phyloP scores from a whole-genome alignment of 441 rosid genomes.

The Pelargonium fulgidum region DNA sequence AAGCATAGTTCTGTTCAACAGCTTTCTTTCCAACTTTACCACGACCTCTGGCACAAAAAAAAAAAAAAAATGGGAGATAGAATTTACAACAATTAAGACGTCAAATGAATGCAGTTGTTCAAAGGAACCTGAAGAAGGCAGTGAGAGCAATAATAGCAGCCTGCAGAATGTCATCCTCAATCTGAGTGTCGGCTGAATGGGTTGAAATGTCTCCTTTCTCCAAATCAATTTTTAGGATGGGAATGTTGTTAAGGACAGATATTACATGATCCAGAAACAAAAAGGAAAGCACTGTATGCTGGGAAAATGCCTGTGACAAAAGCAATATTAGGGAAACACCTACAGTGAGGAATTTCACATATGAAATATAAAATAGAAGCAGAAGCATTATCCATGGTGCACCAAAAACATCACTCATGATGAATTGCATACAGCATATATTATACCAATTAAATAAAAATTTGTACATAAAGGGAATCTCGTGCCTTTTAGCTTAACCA shows the following conservation, averaged over 20 bases:
- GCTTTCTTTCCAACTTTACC: slow-evolving; percentile 93
- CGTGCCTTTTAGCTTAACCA: not conserved
- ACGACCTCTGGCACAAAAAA: slow-evolving; percentile 64
- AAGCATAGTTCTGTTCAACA: slow-evolving; percentile 86
- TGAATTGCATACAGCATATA: slow-evolving; percentile 7
- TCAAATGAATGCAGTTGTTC: slow-evolving; percentile 20
- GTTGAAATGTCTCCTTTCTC: slow-evolving; percentile 57
- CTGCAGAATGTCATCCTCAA: slow-evolving; percentile 63
- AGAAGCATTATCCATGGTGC: not conserved
- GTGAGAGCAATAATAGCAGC: slow-evolving; percentile 90
- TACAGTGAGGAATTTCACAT: not conserved
- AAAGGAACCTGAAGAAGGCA: slow-evolving; percentile 80
- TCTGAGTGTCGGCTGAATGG: slow-evolving; percentile 42
- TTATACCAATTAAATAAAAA: not conserved
- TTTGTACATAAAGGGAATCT: not conserved
- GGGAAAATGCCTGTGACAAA: slow-evolving; percentile 67
- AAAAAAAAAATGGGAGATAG: slow-evolving; percentile 26
- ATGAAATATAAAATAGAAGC: not conserved
- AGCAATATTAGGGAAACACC: slow-evolving; percentile 17
- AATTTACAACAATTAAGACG: slow-evolving; percentile 18
- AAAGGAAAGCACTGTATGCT: slow-evolving; percentile 68
- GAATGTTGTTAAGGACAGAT: slow-evolving; percentile 56
- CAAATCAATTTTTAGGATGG: slow-evolving; percentile 42
- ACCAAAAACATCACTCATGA: slow-evolving; percentile 14
- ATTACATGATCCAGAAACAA: slow-evolving; percentile 81